Evolutionary conservation across 441 rosid genomes (phyloP).

Genomic region (Melastoma candidum): DNA sequence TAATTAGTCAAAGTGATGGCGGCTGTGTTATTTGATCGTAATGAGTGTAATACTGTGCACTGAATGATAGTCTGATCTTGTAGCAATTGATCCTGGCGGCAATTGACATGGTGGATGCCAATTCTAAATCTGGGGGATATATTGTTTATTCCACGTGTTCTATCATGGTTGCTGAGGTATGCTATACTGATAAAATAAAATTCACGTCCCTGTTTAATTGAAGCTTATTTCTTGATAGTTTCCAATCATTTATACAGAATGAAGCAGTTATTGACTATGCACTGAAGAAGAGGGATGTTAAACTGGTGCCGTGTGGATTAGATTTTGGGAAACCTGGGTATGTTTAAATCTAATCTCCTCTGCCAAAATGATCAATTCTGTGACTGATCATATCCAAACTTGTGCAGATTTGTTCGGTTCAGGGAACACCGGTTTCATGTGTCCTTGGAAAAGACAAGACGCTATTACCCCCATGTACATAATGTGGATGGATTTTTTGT

Average conservation of each 20-base stretch:
- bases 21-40: neutral
- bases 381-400: slow-evolving; percentile 1
- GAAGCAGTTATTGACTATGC: slow-evolving; percentile 94
- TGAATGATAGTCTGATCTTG: slow-evolving; percentile 5
- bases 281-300: slow-evolving; percentile 75
- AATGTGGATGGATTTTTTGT: slow-evolving; percentile 99
- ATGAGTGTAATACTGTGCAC: neutral
- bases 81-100: slow-evolving; percentile 93
- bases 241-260: slow-evolving; percentile 41
- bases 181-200: slow-evolving; percentile 10
- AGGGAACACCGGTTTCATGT: slow-evolving; percentile 80
- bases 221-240: neutral
- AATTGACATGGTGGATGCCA: slow-evolving; percentile 86
- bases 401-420: slow-evolving; percentile 50
- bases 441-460: slow-evolving; percentile 73
- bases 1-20: neutral
- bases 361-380: neutral
- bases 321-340: slow-evolving; percentile 91
- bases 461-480: slow-evolving; percentile 89
- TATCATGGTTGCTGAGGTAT: slow-evolving; percentile 82
- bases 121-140: slow-evolving; percentile 85
- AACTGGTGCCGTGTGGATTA: slow-evolving; percentile 87
- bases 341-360: slow-evolving; percentile 1
- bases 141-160: slow-evolving; percentile 94
- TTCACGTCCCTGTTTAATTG: too few species aligned